Evolutionary conservation across 768 basidiomycete species (phyloP), one percentile per base, ranked within the genome.

Genomic region (Saitozyma sp.): DNA sequence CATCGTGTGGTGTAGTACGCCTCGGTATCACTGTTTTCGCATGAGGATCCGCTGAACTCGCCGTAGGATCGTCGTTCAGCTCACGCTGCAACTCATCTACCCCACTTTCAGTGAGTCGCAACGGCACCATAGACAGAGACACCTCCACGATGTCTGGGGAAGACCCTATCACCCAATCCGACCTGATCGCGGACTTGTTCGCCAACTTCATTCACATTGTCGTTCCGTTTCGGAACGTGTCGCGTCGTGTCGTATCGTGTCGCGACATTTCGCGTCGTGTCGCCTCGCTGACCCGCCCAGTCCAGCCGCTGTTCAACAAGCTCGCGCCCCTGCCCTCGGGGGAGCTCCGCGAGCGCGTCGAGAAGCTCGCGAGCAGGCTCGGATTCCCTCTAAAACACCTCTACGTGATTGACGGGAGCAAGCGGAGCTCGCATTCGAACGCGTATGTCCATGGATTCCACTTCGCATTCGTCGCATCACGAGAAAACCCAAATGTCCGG

Each of bases 281-380:
- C 50, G 17, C 14, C 92, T 58, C 90, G 90, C 80, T 90, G 38
- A 14, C 19, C 37, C 8, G 17, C 46, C 43, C 53, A 73, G 71
- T 99, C 69, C 92, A 94, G 70, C 96, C 96, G 0, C 81, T 98
- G 59, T 98, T 98, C 85, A 98, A 99, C 85, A 98, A 92, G 80
- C 86, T 97, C 50, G 92, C 92, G 1, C 91, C 92, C 3, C 85
- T 99, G 6, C 82, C 85, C 0, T 82, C 84, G 13, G 90, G 91
- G 40, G 88, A 90, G 19, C 82, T 98, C 8, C 87, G 92, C 20
- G 82, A 79, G 8, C 84, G 91, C 45, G 90, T 94, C 45, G 91
- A 95, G 71, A 74, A 79, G 0, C 83, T 99, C 14, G 91, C 94
- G 0, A 70, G 81, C 46, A 88, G 87, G 73, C 88, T 98, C 71